Base-by-base conservation (phyloP, 192 early-diverging fungal species). In the Kickxella alabastrina region DNA sequence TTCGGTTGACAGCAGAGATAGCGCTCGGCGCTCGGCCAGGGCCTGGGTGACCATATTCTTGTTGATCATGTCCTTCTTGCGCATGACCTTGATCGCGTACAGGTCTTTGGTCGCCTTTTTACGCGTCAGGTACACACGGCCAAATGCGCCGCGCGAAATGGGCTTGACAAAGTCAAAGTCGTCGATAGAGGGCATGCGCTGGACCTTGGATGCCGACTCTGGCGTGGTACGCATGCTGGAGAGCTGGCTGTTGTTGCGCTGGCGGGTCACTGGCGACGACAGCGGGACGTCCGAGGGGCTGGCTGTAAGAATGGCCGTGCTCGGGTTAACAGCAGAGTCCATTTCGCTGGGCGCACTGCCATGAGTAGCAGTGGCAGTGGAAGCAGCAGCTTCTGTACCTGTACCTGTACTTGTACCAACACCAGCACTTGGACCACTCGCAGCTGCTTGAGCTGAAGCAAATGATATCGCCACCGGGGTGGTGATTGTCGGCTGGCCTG, bases 31-130 rank as follows among this genome's bases (percentile, higher is more conserved):
- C 73, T 95, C 93, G 5, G 91, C 90, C 24, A 91, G 69, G 10
- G 91, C 88, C 46, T 94, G 92, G 22, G 83, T 87, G n/a, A 92
- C 87, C 93, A 94, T 93, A 64, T 95, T 94, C 74, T 94, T 95
- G 55, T 87, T 82, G 55, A 92, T 90, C 87, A 95, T 92, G 59
- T 93, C 89, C 36, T 87, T 87, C 49, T 93, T 95, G 65, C 89
- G 90, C 54, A 95, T 65, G 6, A 93, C 87, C 72, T 95, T 95
- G 54, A 94, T 92, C 12, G 93, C 93, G 68, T 85, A 95, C 34
- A 93, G 61, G 62, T 95, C 92, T 55, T 83, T 81, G 2, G 91
- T 95, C 4, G 87, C 86, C 55, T 85, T 83, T 46, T 95, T 95
- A 31, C 84, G 79, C 6, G 89, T 87, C 28, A 95, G 65, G 49